Percentiles rank a stretch among this genome's conserved stretches.
Conservation (phyloP, 2,329 filamentous ascomycete genomes). For the Neopestalotiopsis sp. region DNA sequence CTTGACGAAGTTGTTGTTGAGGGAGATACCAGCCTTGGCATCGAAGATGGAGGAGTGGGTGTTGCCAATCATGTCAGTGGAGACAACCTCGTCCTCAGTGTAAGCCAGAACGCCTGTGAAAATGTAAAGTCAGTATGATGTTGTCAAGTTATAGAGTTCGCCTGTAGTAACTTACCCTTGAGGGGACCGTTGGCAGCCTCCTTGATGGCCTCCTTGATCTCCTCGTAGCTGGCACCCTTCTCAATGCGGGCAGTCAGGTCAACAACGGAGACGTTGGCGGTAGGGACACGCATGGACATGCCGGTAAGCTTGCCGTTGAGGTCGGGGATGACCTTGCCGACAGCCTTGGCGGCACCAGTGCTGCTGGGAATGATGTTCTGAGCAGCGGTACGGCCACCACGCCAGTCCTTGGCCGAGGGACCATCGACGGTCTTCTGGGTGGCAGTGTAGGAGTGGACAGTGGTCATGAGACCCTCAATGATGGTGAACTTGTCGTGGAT, state of each 20-base stretch:
- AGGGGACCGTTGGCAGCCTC: slow-evolving; percentile 81
- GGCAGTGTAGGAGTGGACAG: slow-evolving; percentile 99
- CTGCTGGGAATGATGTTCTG: slow-evolving; percentile 99
- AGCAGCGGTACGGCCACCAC: slow-evolving; percentile 97
- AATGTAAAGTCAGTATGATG: slow-evolving; percentile 22
- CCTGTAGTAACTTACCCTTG: slow-evolving; percentile 69
- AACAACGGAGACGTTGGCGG: slow-evolving; percentile 98
- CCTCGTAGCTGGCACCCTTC: slow-evolving; percentile 85
- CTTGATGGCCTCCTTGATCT: slow-evolving; percentile 95
- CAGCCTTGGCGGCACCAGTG: slow-evolving; percentile 99
- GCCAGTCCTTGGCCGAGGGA: slow-evolving; percentile 98
- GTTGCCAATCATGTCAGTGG: slow-evolving; percentile 92
- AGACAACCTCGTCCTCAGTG: slow-evolving; percentile 97
- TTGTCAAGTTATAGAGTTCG: not conserved
- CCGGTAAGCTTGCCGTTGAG: slow-evolving; percentile 99
- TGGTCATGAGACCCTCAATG: slow-evolving; percentile 99
- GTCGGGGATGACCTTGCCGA: slow-evolving; percentile 98
- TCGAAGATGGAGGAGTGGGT: slow-evolving; percentile 97
- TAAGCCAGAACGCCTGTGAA: slow-evolving; percentile 81
- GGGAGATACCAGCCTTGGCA: slow-evolving; percentile 97
- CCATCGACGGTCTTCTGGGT: slow-evolving; percentile 99
- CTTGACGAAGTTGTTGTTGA: slow-evolving; percentile 99
- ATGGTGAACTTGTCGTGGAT: slow-evolving; percentile 98
- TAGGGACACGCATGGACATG: slow-evolving; percentile 99
- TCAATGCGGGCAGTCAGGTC: slow-evolving; percentile 94